Evolutionary conservation across 2,329 filamentous ascomycete species (phyloP).

Genomic region (Sporothrix inflata): DNA sequence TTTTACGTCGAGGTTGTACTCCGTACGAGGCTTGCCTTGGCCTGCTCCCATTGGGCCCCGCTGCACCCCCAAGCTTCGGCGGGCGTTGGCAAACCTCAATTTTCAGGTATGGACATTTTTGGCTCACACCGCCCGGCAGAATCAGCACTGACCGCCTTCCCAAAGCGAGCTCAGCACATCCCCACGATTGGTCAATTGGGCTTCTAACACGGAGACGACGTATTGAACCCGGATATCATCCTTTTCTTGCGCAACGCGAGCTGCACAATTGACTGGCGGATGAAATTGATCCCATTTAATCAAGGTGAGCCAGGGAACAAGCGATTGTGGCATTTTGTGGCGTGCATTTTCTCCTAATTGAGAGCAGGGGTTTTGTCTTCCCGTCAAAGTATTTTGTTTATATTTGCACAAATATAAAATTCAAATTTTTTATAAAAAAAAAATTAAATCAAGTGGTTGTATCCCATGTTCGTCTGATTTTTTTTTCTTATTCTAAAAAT

Average conservation of each 20-base stretch:
- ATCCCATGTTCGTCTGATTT: no score
- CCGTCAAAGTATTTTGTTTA: not conserved
- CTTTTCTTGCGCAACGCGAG: slow-evolving; percentile 3
- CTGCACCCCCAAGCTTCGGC: slow-evolving; percentile 8
- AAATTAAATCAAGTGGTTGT: not conserved
- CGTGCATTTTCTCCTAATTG: slow-evolving; percentile 1
- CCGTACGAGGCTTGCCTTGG: slow-evolving; percentile 23
- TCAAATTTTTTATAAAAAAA: not conserved
- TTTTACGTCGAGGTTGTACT: slow-evolving; percentile 2
- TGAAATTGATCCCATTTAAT: not conserved
- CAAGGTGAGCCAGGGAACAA: not conserved
- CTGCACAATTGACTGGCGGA: slow-evolving; percentile 4
- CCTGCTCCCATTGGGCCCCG: slow-evolving; percentile 1
- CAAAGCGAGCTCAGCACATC: not conserved
- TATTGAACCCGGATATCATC: not conserved
- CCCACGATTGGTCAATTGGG: not conserved
- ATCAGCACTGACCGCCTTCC: slow-evolving; percentile 17
- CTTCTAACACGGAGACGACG: not conserved
- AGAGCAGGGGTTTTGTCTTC: not conserved
- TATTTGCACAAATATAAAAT: not conserved
- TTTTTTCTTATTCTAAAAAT: no score
- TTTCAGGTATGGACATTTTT: slow-evolving; percentile 27
- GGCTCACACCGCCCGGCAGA: slow-evolving; percentile 30
- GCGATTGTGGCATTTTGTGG: not conserved
- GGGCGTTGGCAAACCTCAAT: slow-evolving; percentile 24